Conservation (phyloP, 345 rosid genomes). For the Leavenworthia alabamica region DNA sequence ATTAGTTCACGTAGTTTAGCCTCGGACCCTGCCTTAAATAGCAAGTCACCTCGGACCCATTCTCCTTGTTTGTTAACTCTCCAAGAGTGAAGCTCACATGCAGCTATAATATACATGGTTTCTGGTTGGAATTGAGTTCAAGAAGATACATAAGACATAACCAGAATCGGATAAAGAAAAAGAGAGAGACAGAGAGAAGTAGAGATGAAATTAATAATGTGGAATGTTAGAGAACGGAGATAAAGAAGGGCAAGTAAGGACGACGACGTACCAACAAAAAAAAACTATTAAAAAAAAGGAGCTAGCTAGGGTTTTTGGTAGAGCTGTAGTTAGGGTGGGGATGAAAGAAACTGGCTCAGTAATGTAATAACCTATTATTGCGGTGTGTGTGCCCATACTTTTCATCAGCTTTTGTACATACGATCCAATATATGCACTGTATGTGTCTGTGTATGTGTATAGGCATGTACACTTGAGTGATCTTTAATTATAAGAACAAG, state of each 20-base stretch:
- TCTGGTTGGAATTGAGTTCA: conserved; percentile 28
- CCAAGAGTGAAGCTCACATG: conserved; percentile 5
- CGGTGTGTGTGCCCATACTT: conserved; percentile 29
- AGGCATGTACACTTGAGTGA: conserved; percentile 7
- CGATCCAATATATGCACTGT: background rate
- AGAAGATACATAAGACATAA: conserved; percentile 18
- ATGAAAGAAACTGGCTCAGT: conserved; percentile 32
- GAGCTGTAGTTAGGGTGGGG: conserved; percentile 33
- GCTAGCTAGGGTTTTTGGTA: conserved; percentile 31
- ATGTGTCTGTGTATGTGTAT: background rate
- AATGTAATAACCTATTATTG: conserved; percentile 28
- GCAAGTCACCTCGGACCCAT: conserved; percentile 25
- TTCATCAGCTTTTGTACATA: conserved; percentile 17
- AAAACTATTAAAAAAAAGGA: background rate
- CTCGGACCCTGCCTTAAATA: conserved; percentile 16
- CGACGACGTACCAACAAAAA: conserved; percentile 11
- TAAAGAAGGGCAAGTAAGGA: conserved; percentile 23
- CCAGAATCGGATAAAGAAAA: conserved; percentile 10
- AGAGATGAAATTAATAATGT: conserved; percentile 20
- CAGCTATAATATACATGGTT: conserved; percentile 12
- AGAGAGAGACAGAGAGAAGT: conserved; percentile 10
- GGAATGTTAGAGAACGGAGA: conserved; percentile 20
- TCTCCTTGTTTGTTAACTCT: conserved; percentile 5
- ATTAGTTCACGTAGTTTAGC: conserved; percentile 5
- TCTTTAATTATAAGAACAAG: background rate